phyloP scores from a whole-genome alignment of 2,329 filamentous ascomycete species.

The Talaromyces sp. region DNA sequence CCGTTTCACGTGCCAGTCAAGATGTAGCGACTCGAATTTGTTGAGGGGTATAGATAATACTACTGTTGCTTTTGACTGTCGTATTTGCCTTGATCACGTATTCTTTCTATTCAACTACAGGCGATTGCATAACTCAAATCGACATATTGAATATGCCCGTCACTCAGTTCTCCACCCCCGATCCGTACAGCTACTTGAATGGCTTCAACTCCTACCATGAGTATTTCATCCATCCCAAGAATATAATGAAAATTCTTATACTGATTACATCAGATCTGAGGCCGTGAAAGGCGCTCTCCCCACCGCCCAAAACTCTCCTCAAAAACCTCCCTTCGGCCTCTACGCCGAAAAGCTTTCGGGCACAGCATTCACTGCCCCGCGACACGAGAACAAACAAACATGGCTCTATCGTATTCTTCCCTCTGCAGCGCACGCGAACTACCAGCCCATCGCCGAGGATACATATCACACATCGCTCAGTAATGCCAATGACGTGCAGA shows the following conservation, averaged over 20 bases:
- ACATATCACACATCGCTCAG: constrained; percentile 47
- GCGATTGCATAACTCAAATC: background rate
- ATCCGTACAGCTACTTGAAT: constrained; percentile 73
- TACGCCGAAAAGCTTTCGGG: constrained; percentile 78
- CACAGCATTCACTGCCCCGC: constrained; percentile 67
- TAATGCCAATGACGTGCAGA: constrained; percentile 30
- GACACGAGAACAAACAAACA: constrained; percentile 65
- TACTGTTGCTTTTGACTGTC: background rate
- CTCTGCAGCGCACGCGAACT: constrained; percentile 57
- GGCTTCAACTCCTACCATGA: constrained; percentile 76
- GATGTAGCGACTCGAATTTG: background rate
- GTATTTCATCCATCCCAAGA: constrained; percentile 41
- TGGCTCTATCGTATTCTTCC: constrained; percentile 71
- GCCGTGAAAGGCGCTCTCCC: constrained; percentile 72
- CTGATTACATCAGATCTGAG: constrained; percentile 61
- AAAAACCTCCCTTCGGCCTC: constrained; percentile 72
- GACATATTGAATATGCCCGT: constrained; percentile 53
- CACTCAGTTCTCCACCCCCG: constrained; percentile 59
- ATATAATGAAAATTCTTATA: background rate
- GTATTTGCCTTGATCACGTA: background rate
- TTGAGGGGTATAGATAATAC: background rate
- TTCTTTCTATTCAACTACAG: background rate
- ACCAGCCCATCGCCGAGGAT: constrained; percentile 42
- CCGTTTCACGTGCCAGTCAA: background rate
- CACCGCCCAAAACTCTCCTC: constrained; percentile 73